Evolutionary conservation across 2,329 filamentous ascomycete species (phyloP), one percentile per base, ranked within the genome.

Genomic region (Pseudodiploospora longispora): DNA sequence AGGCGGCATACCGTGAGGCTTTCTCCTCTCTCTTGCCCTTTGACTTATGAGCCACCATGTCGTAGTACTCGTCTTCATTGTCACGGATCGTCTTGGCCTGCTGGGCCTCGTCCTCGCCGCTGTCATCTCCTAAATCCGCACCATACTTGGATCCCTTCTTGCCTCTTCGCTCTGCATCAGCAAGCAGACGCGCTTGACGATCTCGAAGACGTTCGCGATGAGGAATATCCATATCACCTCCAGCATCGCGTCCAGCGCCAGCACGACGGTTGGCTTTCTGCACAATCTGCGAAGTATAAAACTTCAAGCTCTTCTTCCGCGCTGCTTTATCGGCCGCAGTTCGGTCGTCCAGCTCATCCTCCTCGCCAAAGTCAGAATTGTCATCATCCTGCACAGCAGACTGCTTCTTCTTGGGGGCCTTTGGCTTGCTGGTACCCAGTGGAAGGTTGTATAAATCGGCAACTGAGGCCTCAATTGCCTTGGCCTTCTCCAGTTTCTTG

Each of bases 271-370:
- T 95, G 45, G 87, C 82, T 67, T 96, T 97, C 63, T 97, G 91
- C 29, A 87, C 85, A 52, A 98, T 93, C 62, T 98, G 93, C 3
- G 90, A 95, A 3, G 94, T 97, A 75, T 98, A 98, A 74, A 98
- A 98, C 50, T 89, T 85, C 46, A 98, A 77, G 51, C 81, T 88
- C 73, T 94, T 95, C 74, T 93, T 95, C 64, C 86, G 86, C 47
- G 80, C 78, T 0, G 83, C 86, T 67, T 98, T 98, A 57, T 95
- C 87, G 36, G 85, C 86, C 1, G 87, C 84, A 48, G 91, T 82
- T 49, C 82, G 76, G 8, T 82, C 80, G 43, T 89, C 87, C 47
- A 97, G 76, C 4, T 73, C 69, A 10, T 87, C 83, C 61, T 95
- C 89, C 57, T 98, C 93, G 55, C 91, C 93, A 60, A 98, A 91